phyloP scores from a whole-genome alignment of 2,329 filamentous ascomycete genomes.

The Blastomyces percursus region DNA sequence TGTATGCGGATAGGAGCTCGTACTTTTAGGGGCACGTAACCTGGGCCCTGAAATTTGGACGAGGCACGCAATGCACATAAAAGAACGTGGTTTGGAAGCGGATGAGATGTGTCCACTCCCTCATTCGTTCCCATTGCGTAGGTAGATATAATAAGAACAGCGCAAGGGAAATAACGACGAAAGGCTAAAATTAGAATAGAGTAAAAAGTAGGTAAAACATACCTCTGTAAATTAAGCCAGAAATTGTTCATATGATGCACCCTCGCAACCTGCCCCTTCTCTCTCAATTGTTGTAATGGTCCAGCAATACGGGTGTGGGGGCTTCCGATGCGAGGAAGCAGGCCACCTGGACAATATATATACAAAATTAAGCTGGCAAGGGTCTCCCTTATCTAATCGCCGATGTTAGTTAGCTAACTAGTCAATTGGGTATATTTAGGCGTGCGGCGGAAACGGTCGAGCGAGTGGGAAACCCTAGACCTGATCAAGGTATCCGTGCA shows the following conservation, averaged over 20 bases:
- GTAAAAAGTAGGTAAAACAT: neutral
- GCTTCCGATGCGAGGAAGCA: neutral
- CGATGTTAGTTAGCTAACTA: neutral
- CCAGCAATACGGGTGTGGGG: neutral
- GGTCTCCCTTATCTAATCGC: neutral
- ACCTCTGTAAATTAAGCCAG: neutral
- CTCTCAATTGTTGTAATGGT: neutral
- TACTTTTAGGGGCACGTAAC: neutral
- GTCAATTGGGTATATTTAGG: neutral
- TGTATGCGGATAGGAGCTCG: neutral
- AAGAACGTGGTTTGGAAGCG: neutral
- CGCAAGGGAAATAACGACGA: neutral
- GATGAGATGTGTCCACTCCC: neutral
- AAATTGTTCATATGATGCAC: neutral
- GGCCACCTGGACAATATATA: neutral
- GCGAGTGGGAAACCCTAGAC: neutral
- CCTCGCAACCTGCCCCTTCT: neutral
- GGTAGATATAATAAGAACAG: neutral
- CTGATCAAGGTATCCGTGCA: neutral
- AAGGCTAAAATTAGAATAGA: neutral
- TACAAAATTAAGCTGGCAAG: neutral
- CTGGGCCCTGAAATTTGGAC: neutral
- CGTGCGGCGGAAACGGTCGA: neutral
- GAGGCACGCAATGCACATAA: neutral
- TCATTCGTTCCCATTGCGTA: neutral